A percentile compares a stretch with the other conserved stretches of the same genome.
Conservation (phyloP, 805 yeast genomes). For the Kockiozyma suomiensis region DNA sequence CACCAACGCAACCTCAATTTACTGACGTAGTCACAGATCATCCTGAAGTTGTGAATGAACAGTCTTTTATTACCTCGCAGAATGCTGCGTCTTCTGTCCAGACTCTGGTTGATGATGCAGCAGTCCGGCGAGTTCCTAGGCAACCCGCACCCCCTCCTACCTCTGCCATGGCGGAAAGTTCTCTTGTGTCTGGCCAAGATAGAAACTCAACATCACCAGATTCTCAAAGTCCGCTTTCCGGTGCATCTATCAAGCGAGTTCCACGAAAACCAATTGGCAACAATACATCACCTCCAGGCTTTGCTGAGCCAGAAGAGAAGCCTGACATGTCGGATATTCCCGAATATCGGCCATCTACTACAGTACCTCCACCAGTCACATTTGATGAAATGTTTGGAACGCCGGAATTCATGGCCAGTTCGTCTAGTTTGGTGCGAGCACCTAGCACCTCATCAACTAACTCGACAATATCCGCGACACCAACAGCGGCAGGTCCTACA, state of each 20-base stretch:
- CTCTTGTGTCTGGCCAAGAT: too few relatives aligned
- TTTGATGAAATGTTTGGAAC: constrained; percentile 27
- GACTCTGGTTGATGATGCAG: not conserved
- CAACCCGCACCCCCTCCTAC: not conserved
- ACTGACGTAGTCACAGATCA: not conserved
- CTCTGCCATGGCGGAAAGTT: not conserved
- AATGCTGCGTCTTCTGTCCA: not conserved
- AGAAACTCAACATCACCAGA: not conserved
- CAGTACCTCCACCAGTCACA: constrained; percentile 15
- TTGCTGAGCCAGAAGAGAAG: not conserved
- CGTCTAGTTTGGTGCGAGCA: not conserved
- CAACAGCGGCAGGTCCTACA: not conserved
- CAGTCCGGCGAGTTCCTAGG: not conserved
- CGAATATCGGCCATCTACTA: not conserved
- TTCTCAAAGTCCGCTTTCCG: not conserved
- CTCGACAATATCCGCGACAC: not conserved
- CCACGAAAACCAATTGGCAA: constrained; percentile 6
- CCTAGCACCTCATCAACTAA: not conserved
- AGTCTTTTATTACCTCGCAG: not conserved
- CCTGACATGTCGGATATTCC: not conserved
- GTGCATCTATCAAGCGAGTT: not conserved
- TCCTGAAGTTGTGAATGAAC: not conserved
- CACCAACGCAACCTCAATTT: not conserved
- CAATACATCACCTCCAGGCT: not conserved
- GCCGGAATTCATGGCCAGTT: not conserved